These are phyloP conservation scores for Setaria viridis DNA, from an alignment of 202 grass and related monocot species.

Conservation along the genomic window DNA sequence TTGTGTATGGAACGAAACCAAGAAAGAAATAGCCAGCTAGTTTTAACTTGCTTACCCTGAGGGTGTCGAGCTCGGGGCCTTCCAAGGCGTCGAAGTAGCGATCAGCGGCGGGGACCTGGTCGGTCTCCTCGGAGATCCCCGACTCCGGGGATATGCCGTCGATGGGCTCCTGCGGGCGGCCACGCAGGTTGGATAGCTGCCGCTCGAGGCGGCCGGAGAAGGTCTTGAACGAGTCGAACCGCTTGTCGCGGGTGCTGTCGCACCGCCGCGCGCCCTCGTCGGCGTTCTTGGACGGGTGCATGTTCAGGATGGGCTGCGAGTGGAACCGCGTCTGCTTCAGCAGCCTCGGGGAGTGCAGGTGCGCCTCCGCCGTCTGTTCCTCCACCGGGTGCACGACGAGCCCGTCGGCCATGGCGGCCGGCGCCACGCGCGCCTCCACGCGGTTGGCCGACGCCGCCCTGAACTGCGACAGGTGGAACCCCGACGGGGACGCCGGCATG, in stretches of 20 bases:
- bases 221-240: conserved; percentile 88
- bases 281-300: not conserved
- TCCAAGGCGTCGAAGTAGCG: conserved; percentile 90
- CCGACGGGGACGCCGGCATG: conserved; percentile 75
- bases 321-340: conserved; percentile 57
- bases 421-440: conserved; percentile 19
- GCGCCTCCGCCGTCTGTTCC: not conserved
- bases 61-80: conserved; percentile 88
- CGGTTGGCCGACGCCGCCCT: conserved; percentile 12
- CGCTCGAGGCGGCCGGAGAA: conserved; percentile 86
- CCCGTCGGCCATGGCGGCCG: not conserved
- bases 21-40: too few species aligned
- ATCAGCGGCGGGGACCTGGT: conserved; percentile 64
- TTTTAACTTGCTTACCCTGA: conserved; percentile 51
- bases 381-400: not conserved
- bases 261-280: conserved; percentile 25
- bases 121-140: conserved; percentile 57
- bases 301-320: conserved; percentile 63
- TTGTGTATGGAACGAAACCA: not conserved
- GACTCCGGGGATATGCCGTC: not conserved
- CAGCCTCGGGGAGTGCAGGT: conserved; percentile 25
- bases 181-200: conserved; percentile 80
- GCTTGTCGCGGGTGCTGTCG: conserved; percentile 60
- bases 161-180: conserved; percentile 50
- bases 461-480: conserved; percentile 63